Evolutionary conservation across 345 rosid genomes (phyloP), one percentile per base, ranked within the genome.

Genomic region (Cardamine occulta): DNA sequence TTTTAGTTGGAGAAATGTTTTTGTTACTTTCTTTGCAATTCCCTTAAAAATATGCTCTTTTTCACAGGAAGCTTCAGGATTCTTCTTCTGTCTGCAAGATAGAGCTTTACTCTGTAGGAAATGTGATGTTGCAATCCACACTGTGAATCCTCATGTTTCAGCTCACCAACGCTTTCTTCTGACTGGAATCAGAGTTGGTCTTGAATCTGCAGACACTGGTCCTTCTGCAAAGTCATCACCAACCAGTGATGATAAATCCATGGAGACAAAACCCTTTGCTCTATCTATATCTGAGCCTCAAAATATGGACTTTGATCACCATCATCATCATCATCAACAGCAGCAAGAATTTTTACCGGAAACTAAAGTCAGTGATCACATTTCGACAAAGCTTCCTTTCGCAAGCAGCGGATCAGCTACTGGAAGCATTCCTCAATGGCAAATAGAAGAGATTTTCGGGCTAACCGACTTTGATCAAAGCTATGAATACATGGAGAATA

Each of bases 11-110:
- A 47, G 10, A 47, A 65, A 65, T 31, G 11, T 23, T 14, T 44
- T 34, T 34, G 55, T 12, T 34, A 3, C 7, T 63, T 55, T 49
- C 34, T 59, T 12, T 18, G 56, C 71, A 34, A 10, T 31, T 13
- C 13, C 13, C 60, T 60, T 32, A 14, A n/a, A 14, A n/a, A 35
- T 14, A 19, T 18, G 10, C 18, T 57, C 15, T 57, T 2, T 24
- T 6, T 52, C 24, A 51, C 88, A 95, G 99, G 99, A 95, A 76
- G 73, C 86, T 13, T 84, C 93, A 61, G 99, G 99, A 10, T 86
- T 90, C 81, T 95, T 95, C 96, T 95, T 95, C 60, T 95, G 99
- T 79, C 82, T 95, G 66, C 90, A 95, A 82, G 99, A 95, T 74
- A 82, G 97, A 80, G 97, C 99, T 45, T 82, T 95, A 48, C 91